phyloP scores from a whole-genome alignment of 768 basidiomycete species.

The Coprinellus micaceus region DNA sequence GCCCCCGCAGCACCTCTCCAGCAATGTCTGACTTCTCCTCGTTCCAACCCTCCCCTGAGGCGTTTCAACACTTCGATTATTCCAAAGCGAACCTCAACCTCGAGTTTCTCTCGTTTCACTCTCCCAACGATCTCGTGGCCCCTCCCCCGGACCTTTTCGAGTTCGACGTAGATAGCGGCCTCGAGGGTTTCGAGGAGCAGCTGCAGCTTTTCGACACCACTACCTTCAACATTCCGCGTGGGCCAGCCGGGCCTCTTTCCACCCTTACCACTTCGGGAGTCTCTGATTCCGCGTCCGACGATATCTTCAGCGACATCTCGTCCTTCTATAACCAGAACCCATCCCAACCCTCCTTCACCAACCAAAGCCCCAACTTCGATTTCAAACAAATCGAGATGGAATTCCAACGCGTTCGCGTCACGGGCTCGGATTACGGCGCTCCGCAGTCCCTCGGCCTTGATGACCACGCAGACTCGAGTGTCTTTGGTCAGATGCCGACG shows the following conservation, averaged over 20 bases:
- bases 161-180: conserved; percentile 70
- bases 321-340: conserved; percentile 41
- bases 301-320: conserved; percentile 62
- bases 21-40: conserved; percentile 32
- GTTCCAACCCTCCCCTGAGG: conserved; percentile 26
- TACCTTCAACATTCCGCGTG: conserved; percentile 31
- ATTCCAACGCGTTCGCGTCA: conserved; percentile 60
- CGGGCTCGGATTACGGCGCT: conserved; percentile 54
- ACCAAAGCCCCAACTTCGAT: conserved; percentile 46
- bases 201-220: conserved; percentile 61
- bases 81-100: conserved; percentile 34
- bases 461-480: conserved; percentile 51
- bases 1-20: conserved; percentile 25
- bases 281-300: conserved; percentile 64
- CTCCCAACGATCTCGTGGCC: conserved; percentile 66
- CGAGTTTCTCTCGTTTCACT: conserved; percentile 68
- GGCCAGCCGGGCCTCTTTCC: conserved; percentile 69
- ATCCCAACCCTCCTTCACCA: conserved; percentile 30
- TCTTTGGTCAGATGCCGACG: conserved; percentile 56
- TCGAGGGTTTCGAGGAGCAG: conserved; percentile 65
- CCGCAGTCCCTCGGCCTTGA: conserved; percentile 33
- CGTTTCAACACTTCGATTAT: conserved; percentile 32
- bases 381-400: conserved; percentile 68
- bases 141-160: conserved; percentile 83
- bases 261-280: conserved; percentile 75